Conservation (phyloP, 1,284 basidiomycete genomes). For the Peniophora sp. region DNA sequence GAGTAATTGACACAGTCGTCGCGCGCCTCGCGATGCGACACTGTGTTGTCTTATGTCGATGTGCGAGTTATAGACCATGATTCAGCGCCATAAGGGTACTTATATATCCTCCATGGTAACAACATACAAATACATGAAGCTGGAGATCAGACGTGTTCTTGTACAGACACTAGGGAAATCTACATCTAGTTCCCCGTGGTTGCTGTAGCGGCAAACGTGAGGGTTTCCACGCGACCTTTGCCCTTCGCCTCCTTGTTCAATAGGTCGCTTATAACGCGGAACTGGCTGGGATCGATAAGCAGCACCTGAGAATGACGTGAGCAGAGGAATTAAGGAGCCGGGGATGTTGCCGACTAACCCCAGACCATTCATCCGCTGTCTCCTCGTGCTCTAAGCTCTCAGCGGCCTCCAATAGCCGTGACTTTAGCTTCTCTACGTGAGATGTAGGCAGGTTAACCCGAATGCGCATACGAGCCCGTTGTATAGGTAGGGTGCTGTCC, state of each 20-base stretch:
- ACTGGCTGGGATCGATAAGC: slow-evolving; percentile 89
- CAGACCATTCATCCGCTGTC: slow-evolving; percentile 77
- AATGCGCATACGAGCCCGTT: slow-evolving; percentile 89
- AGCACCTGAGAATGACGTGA: slow-evolving; percentile 48
- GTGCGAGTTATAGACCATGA: no score
- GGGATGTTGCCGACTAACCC: no score
- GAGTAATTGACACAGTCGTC: no score
- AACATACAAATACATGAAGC: no score
- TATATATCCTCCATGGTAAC: no score
- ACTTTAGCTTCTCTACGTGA: slow-evolving; percentile 68
- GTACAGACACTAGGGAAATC: no score
- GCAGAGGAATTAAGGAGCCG: background rate
- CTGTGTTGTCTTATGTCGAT: no score
- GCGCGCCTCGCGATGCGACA: no score
- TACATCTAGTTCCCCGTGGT: slow-evolving; percentile 4
- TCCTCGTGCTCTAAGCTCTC: slow-evolving; percentile 87
- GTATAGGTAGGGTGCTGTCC: slow-evolving; percentile 80
- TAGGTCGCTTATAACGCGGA: slow-evolving; percentile 85
- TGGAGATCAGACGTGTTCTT: no score
- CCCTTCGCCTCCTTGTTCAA: slow-evolving; percentile 88
- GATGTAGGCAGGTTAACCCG: slow-evolving; percentile 72
- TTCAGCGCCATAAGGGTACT: no score
- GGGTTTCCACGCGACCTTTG: slow-evolving; percentile 75
- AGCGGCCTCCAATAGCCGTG: slow-evolving; percentile 65
- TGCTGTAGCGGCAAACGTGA: slow-evolving; percentile 63